A percentile compares a stretch with the other conserved stretches of the same genome.
These are phyloP conservation scores for Hygrophoropsis aurantiaca DNA, from an alignment of 768 basidiomycete species.

Conservation along the genomic window DNA sequence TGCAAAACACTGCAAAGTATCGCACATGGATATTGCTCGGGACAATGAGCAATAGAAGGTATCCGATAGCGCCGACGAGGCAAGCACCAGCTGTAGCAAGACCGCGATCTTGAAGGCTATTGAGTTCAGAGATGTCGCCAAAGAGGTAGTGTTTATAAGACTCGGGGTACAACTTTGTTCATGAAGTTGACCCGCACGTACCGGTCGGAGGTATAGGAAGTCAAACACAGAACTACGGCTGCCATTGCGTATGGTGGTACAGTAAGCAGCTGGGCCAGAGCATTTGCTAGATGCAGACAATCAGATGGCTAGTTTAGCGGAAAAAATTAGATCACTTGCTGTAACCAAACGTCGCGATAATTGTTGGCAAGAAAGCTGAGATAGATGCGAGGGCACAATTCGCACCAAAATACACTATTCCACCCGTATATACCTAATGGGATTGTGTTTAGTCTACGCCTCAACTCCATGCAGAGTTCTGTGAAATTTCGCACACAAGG, in stretches of 20 bases:
- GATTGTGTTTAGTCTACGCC: too few relatives aligned
- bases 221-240: constrained; percentile 49
- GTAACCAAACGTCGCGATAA: constrained; percentile 63
- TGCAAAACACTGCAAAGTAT: constrained; percentile 70
- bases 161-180: constrained; percentile 24
- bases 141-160: too few relatives aligned
- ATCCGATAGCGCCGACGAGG: constrained; percentile 39
- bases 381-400: constrained; percentile 69
- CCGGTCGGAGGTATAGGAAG: constrained; percentile 58
- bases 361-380: constrained; percentile 74
- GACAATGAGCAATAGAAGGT: constrained; percentile 54
- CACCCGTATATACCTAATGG: constrained; percentile 29
- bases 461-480: too few relatives aligned
- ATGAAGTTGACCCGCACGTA: constrained; percentile 41
- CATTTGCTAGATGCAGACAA: constrained; percentile 49
- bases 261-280: constrained; percentile 61
- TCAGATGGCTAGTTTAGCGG: not conserved
- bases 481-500: not conserved
- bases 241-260: constrained; percentile 73
- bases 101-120: constrained; percentile 51
- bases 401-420: constrained; percentile 67
- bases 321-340: constrained; percentile 39
- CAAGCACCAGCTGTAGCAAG: constrained; percentile 19
- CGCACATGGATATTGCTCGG: constrained; percentile 50
- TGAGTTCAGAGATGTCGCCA: too few relatives aligned